phyloP scores from a whole-genome alignment of 768 basidiomycete genomes.

The Leccinum boreale region DNA sequence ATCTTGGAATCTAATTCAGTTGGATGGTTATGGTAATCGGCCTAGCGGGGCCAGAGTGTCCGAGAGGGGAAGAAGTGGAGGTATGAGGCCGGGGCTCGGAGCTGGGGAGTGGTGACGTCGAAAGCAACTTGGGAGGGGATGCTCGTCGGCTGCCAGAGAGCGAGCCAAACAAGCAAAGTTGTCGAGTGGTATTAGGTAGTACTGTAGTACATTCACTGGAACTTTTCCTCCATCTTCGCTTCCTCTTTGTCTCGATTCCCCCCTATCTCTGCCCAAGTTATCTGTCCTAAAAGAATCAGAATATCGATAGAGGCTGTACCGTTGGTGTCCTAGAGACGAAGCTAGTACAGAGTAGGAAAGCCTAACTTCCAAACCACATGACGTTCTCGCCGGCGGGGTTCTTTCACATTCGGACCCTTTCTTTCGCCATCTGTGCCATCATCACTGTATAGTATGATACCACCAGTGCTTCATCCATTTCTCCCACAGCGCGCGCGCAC shows the following conservation, averaged over 20 bases:
- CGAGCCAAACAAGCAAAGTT: not conserved
- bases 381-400: not conserved
- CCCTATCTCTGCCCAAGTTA: not conserved
- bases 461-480: not conserved
- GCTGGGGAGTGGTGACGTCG: not conserved
- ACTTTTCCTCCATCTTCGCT: too few species aligned
- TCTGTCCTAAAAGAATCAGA: not conserved
- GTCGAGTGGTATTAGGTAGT: not conserved
- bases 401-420: not conserved
- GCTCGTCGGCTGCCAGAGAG: not conserved
- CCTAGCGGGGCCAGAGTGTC: not conserved
- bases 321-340: conserved; percentile 10
- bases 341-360: not conserved
- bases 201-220: too few species aligned
- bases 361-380: not conserved
- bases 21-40: not conserved
- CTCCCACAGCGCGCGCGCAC: not conserved
- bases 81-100: not conserved
- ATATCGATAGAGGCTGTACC: conserved; percentile 11
- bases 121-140: not conserved
- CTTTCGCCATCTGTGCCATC: not conserved
- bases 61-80: not conserved
- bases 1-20: not conserved
- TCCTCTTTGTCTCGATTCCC: not conserved
- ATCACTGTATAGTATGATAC: not conserved